Evolutionary conservation across 2,329 filamentous ascomycete species (phyloP).

Genomic region (Nemania diffusa): DNA sequence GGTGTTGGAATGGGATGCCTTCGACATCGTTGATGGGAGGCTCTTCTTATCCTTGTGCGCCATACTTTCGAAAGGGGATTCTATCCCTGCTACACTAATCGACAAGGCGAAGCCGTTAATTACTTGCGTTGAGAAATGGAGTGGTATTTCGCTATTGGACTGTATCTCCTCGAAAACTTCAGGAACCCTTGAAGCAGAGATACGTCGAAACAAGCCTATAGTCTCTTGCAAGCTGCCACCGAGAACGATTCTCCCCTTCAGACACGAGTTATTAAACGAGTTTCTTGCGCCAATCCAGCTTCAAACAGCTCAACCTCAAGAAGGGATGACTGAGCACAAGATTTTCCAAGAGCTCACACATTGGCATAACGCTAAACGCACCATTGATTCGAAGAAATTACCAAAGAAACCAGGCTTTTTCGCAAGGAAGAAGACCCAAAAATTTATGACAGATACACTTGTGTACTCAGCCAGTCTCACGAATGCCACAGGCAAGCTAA

Average conservation of each 20-base stretch:
- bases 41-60: conserved; percentile 40
- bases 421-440: conserved; percentile 65
- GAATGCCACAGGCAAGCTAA: conserved; percentile 68
- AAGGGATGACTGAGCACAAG: conserved; percentile 45
- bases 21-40: conserved; percentile 50
- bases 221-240: background rate
- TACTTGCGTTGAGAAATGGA: conserved; percentile 26
- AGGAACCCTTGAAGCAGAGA: conserved; percentile 2
- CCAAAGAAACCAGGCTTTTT: conserved; percentile 45
- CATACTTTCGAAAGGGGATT: conserved; percentile 2
- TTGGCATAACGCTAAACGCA: conserved; percentile 70
- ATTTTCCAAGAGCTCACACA: conserved; percentile 63
- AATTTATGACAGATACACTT: conserved; percentile 73
- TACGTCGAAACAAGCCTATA: background rate
- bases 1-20: conserved; percentile 45
- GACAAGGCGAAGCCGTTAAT: conserved; percentile 30
- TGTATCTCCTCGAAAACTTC: conserved; percentile 13
- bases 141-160: conserved; percentile 20
- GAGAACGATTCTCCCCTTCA: conserved; percentile 57
- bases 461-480: conserved; percentile 77
- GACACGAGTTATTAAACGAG: conserved; percentile 57
- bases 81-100: conserved; percentile 37
- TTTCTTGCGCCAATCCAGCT: conserved; percentile 58
- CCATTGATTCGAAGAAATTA: conserved; percentile 55
- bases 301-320: conserved; percentile 43